A percentile compares a stretch with the other conserved stretches of the same genome.
Evolutionary conservation across 2,329 filamentous ascomycete species (phyloP).

Genomic region (Xylariaceae sp.): DNA sequence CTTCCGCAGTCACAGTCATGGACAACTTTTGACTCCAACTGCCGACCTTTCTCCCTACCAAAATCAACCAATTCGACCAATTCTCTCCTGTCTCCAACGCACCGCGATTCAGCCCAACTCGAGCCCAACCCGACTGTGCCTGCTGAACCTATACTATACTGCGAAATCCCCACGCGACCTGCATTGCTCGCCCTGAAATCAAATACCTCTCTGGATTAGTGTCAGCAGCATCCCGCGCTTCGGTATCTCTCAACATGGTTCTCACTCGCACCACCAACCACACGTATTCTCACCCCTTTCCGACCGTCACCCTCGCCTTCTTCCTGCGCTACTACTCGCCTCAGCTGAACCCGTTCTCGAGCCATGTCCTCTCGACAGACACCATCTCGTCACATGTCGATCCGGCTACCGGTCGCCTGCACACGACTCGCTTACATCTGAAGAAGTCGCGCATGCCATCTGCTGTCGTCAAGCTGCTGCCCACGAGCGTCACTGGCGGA

Average conservation of each 20-base stretch:
- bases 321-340: slow-evolving; percentile 77
- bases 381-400: slow-evolving; percentile 72
- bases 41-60: neutral
- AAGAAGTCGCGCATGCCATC: slow-evolving; percentile 75
- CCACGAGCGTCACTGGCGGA: slow-evolving; percentile 62
- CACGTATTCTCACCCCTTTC: slow-evolving; percentile 74
- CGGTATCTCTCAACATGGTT: slow-evolving; percentile 44
- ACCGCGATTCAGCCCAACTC: neutral
- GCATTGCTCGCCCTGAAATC: neutral
- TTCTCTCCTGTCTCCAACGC: neutral
- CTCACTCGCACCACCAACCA: slow-evolving; percentile 62
- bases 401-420: slow-evolving; percentile 64
- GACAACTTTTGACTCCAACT: slow-evolving; percentile 2
- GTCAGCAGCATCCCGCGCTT: neutral
- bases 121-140: neutral
- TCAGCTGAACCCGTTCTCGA: slow-evolving; percentile 69
- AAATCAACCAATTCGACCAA: neutral
- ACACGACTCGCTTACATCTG: slow-evolving; percentile 73
- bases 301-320: slow-evolving; percentile 81
- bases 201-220: neutral
- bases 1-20: slow-evolving; percentile 6
- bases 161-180: neutral
- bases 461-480: slow-evolving; percentile 70
- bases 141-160: neutral
- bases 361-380: slow-evolving; percentile 77